Evolutionary conservation across 208 protist species (phyloP).

Genomic region (Acanthamoeba royreba): DNA sequence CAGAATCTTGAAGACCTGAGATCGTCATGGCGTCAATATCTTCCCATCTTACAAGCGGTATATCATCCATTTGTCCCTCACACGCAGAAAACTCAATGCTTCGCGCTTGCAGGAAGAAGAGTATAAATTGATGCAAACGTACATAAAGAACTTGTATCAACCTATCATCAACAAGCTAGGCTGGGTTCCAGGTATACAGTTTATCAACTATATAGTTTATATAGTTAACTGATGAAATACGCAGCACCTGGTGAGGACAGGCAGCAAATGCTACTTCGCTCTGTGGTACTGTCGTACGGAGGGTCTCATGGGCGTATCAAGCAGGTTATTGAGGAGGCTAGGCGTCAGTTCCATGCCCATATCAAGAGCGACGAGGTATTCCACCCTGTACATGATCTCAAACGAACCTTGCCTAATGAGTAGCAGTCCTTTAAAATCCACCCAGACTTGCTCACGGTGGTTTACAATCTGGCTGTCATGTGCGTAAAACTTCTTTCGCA

Average conservation of each 20-base stretch:
- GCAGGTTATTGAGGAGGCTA: background rate
- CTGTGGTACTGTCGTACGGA: background rate
- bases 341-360: background rate
- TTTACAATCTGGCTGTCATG: slow-evolving; percentile 38
- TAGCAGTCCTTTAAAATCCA: too few species aligned
- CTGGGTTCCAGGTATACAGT: too few species aligned
- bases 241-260: background rate
- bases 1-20: background rate
- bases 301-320: background rate
- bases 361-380: background rate
- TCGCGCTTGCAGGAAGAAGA: background rate
- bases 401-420: too few species aligned
- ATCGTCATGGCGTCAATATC: background rate
- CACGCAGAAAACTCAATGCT: too few species aligned
- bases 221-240: too few species aligned
- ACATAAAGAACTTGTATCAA: background rate
- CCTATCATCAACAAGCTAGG: background rate
- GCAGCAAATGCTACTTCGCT: background rate
- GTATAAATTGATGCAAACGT: background rate
- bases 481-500: too few species aligned
- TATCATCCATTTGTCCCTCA: background rate
- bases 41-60: background rate
- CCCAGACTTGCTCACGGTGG: slow-evolving; percentile 10
- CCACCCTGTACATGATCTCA: background rate
- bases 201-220: too few species aligned